Conservation (phyloP, 2,329 filamentous ascomycete genomes). For the Elsinoe perseae region DNA sequence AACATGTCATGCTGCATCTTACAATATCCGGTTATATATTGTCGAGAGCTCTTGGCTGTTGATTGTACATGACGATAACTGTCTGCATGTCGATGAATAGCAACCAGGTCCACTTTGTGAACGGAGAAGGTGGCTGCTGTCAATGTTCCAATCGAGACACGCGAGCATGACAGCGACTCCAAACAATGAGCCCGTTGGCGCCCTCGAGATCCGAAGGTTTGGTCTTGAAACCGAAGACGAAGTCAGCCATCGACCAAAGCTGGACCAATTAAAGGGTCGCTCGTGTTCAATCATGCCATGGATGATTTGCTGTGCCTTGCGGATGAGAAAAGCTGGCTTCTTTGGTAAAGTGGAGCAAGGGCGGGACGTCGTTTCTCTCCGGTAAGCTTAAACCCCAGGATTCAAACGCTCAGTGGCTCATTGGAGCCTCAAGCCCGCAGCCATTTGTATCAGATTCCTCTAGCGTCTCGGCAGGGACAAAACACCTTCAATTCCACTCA, state of each 20-base stretch:
- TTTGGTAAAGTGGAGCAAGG: neutral
- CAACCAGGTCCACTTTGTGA: neutral
- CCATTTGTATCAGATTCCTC: conserved; percentile 3
- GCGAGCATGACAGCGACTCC: neutral
- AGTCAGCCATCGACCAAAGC: neutral
- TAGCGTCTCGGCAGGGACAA: conserved; percentile 12
- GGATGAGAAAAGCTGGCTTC: neutral
- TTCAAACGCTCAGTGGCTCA: conserved; percentile 4
- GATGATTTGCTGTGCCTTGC: no score
- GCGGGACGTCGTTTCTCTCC: neutral
- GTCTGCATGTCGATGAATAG: neutral
- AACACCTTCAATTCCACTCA: conserved; percentile 13
- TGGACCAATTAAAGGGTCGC: neutral
- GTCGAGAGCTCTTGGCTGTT: neutral
- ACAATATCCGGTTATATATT: conserved; percentile 5
- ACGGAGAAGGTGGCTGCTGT: neutral
- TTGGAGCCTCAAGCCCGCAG: neutral
- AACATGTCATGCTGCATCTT: neutral
- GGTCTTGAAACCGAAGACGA: neutral
- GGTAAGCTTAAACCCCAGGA: conserved; percentile 1
- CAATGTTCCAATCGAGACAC: neutral
- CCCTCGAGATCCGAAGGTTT: neutral
- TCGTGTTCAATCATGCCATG: neutral
- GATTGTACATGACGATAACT: neutral
- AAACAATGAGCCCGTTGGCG: neutral